Percentiles rank a stretch among this genome's conserved stretches.
Evolutionary conservation across 129 eudicot species (phyloP).

Genomic region (Tagetes patula): DNA sequence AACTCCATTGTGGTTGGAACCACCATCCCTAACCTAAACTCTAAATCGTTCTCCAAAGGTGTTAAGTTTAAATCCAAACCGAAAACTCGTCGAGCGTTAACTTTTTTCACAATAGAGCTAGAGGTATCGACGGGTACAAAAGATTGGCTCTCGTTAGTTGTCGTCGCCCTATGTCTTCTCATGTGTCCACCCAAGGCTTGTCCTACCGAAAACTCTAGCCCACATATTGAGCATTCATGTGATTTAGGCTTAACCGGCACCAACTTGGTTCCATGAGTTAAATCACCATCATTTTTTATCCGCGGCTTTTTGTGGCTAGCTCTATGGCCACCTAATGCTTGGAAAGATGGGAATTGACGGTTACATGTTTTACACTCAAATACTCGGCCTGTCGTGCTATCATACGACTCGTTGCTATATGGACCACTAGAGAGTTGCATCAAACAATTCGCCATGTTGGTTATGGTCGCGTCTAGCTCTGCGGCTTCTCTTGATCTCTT

Average conservation of each 20-base stretch:
- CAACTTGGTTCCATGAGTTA: slow-evolving; percentile 14
- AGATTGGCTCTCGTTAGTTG: slow-evolving; percentile 23
- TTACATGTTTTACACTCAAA: slow-evolving; percentile 88
- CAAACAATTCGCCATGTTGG: slow-evolving; percentile 69
- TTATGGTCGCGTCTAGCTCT: slow-evolving; percentile 34
- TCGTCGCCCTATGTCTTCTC: slow-evolving; percentile 64
- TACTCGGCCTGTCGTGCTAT: slow-evolving; percentile 39
- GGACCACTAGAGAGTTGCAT: slow-evolving; percentile 50
- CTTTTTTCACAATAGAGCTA: slow-evolving; percentile 45
- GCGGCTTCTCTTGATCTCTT: slow-evolving; percentile 57
- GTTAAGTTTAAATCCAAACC: slow-evolving; percentile 13
- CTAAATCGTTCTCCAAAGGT: slow-evolving; percentile 6
- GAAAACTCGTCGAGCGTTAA: slow-evolving; percentile 42
- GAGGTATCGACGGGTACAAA: not conserved
- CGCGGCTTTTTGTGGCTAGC: slow-evolving; percentile 92
- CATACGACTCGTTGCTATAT: slow-evolving; percentile 5
- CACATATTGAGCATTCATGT: slow-evolving; percentile 86
- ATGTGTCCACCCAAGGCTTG: slow-evolving; percentile 94
- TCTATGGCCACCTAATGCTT: slow-evolving; percentile 91
- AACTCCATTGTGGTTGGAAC: slow-evolving; percentile 20
- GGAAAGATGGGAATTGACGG: slow-evolving; percentile 77
- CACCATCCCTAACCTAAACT: not conserved
- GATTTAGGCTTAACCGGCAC: slow-evolving; percentile 51
- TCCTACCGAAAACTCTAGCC: slow-evolving; percentile 70
- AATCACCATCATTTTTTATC: slow-evolving; percentile 27